Evolutionary conservation across 495 filamentous ascomycete genomes (phyloP), one percentile per base, ranked within the genome.

Genomic region (Sordaria brevicollis): DNA sequence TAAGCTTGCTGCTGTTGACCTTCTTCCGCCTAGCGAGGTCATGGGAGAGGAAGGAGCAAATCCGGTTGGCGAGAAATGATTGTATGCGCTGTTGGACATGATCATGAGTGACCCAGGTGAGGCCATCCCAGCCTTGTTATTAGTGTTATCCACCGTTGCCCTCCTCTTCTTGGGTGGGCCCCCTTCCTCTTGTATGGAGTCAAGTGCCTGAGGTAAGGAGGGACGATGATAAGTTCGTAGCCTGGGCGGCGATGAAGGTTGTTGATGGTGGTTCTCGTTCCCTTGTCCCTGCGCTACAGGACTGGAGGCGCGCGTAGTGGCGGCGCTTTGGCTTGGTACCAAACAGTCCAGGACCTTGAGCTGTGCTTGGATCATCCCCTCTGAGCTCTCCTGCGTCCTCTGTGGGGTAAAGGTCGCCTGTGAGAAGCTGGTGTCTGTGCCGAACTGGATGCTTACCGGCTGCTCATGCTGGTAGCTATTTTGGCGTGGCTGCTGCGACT

Each of bases 271-370:
- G 80, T 3, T 80, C 68, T 54, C 75, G 73, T 5, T 57, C 49
- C 21, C 49, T 7, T 43, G 41, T 19, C 11, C 49, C 11, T 57
- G 49, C 4, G 49, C 13, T 35, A 80, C 78, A 2, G 90, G 89
- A 71, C 86, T 91, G 0, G 88, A 83, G 25, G 87, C 84, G 37
- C 85, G 83, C 21, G 87, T 89, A 67, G 83, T 88, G 5, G 84
- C 82, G 3, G 84, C 83, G 74, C 86, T 89, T 37, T 73, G 68
- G 41, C 74, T 85, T 0, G 81, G 79, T 62, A 86, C 81, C 66
- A 90, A 77, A 71, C 87, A 87, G 38, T 84, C 82, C 15, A 91
- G 70, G 37, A 83, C 81, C 8, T 82, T 78, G n/a, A 89, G 71
- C 21, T 89, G 79, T 29, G 85, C 81, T 49, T 83, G 81, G 34